Conservation (phyloP, 805 yeast genomes). For the Wickerhamomyces canadensis region DNA sequence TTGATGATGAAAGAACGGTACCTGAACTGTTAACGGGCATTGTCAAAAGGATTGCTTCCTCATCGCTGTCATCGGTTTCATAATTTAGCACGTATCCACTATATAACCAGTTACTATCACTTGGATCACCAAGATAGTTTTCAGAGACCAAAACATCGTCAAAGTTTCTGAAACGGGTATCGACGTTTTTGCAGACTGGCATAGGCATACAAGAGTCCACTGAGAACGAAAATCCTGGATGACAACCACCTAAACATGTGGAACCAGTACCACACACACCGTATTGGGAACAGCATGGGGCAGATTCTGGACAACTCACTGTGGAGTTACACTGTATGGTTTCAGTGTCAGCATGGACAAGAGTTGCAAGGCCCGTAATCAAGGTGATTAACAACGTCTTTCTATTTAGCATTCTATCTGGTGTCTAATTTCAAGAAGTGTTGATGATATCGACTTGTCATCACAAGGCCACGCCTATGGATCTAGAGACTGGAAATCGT, state of each 20-base stretch:
- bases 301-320: conserved; percentile 60
- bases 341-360: too few relatives aligned
- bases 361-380: too few relatives aligned
- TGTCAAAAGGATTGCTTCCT: conserved; percentile 47
- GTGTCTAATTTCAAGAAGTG: too few relatives aligned
- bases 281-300: conserved; percentile 83
- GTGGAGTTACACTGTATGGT: conserved; percentile 47
- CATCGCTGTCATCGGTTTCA: conserved; percentile 35
- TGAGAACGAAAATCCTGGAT: conserved; percentile 39
- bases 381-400: too few relatives aligned
- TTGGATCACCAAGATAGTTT: conserved; percentile 54
- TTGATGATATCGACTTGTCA: too few relatives aligned
- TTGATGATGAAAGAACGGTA: conserved; percentile 71
- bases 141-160: conserved; percentile 18
- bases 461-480: too few relatives aligned
- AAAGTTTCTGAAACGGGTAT: conserved; percentile 33
- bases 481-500: too few relatives aligned
- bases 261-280: conserved; percentile 79
- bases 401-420: too few relatives aligned
- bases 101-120: conserved; percentile 58
- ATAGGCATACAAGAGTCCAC: conserved; percentile 69
- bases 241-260: conserved; percentile 84
- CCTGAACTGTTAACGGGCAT: conserved; percentile 72
- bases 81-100: conserved; percentile 41
- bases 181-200: conserved; percentile 57